phyloP scores from a whole-genome alignment of 805 yeast genomes.

The Jamesozyma gamospora region DNA sequence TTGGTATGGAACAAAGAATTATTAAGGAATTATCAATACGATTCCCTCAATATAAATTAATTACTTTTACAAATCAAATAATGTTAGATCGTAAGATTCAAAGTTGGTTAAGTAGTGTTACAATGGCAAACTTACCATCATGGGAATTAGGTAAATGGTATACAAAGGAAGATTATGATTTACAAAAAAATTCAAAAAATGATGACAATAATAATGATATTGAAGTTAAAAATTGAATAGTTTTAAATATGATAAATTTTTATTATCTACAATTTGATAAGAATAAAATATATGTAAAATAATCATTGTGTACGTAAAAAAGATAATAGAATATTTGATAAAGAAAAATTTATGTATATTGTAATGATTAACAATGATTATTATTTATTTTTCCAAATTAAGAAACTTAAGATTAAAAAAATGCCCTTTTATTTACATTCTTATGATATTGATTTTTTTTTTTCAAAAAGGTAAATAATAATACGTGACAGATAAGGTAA shows the following conservation, averaged over 20 bases:
- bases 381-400: too few relatives aligned
- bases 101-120: conserved; percentile 72
- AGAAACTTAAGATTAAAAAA: too few relatives aligned
- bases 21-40: conserved; percentile 55
- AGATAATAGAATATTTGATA: too few relatives aligned
- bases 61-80: conserved; percentile 77
- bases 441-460: too few relatives aligned
- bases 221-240: background rate
- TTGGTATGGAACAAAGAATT: conserved; percentile 73
- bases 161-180: conserved; percentile 15
- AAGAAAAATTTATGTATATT: too few relatives aligned
- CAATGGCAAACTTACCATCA: conserved; percentile 22
- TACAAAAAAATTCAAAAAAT: conserved; percentile 1
- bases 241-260: too few relatives aligned
- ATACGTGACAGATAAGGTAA: too few relatives aligned
- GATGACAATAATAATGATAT: background rate
- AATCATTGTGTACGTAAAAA: background rate
- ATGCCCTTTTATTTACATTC: too few relatives aligned
- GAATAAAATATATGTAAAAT: background rate
- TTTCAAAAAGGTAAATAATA: too few relatives aligned
- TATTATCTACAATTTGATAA: too few relatives aligned
- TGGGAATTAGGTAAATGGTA: conserved; percentile 27
- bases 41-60: conserved; percentile 76
- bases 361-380: too few relatives aligned
- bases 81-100: conserved; percentile 63